phyloP scores from a whole-genome alignment of 768 basidiomycete genomes.

The Cytidiella melzeri region DNA sequence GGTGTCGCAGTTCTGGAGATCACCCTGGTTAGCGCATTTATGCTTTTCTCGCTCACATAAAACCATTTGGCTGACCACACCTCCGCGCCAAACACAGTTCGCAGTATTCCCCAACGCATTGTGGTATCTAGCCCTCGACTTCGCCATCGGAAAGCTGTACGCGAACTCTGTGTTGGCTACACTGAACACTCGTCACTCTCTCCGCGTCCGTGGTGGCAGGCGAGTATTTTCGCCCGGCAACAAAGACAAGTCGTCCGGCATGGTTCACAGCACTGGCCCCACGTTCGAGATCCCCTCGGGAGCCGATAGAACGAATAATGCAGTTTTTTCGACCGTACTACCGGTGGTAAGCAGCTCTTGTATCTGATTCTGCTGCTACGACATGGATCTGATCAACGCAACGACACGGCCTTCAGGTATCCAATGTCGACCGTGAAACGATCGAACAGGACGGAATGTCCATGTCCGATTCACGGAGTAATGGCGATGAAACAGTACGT shows the following conservation, averaged over 20 bases:
- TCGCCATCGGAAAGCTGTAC: slow-evolving; percentile 38
- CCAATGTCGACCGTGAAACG: background rate
- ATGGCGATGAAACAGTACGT: background rate
- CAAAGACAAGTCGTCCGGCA: background rate
- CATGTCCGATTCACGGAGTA: background rate
- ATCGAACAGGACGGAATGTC: background rate
- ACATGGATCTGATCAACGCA: too few relatives aligned
- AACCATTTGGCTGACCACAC: too few relatives aligned
- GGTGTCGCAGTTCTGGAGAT: slow-evolving; percentile 19
- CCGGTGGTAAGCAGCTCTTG: background rate
- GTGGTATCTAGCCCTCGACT: slow-evolving; percentile 43
- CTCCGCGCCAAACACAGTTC: too few relatives aligned
- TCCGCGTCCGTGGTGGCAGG: slow-evolving; percentile 4
- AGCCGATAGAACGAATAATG: background rate
- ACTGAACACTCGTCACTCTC: slow-evolving; percentile 11
- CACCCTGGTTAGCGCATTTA: slow-evolving; percentile 18
- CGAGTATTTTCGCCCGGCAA: background rate
- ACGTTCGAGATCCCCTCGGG: background rate
- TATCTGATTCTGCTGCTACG: too few relatives aligned
- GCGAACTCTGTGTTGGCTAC: slow-evolving; percentile 13
- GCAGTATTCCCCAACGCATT: slow-evolving; percentile 36
- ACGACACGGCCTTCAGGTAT: background rate
- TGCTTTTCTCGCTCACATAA: too few relatives aligned
- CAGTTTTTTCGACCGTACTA: background rate
- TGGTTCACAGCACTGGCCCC: background rate